phyloP scores from a whole-genome alignment of 306 rosid genomes.

The Lathyrus oleraceus region DNA sequence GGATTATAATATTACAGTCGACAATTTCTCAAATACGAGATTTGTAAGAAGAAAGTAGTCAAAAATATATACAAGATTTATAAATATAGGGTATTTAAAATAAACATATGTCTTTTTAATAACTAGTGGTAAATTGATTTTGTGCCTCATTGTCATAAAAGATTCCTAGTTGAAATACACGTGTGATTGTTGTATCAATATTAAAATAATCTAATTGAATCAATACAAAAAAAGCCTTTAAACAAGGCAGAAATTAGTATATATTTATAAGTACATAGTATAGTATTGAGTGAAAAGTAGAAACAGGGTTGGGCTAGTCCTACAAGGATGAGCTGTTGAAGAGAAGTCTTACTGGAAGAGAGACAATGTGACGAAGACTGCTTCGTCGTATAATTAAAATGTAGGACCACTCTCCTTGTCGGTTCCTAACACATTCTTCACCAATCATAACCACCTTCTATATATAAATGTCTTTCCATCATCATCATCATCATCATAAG shows the following conservation, averaged over 20 bases:
- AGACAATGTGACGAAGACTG: slow-evolving; percentile 48
- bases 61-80: no score
- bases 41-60: no score
- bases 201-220: slow-evolving; percentile 15
- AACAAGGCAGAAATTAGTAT: slow-evolving; percentile 27
- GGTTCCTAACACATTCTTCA: slow-evolving; percentile 31
- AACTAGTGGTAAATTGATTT: no score
- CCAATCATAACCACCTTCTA: not conserved
- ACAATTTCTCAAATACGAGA: no score
- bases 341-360: slow-evolving; percentile 38
- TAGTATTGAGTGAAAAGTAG: slow-evolving; percentile 7
- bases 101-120: no score
- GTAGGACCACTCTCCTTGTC: slow-evolving; percentile 48
- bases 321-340: slow-evolving; percentile 37
- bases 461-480: not conserved
- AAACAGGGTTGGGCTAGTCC: slow-evolving; percentile 47
- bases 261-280: slow-evolving; percentile 21
- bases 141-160: not conserved
- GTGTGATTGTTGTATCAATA: slow-evolving; percentile 9
- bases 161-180: slow-evolving; percentile 14
- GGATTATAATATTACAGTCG: no score
- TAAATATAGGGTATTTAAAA: no score
- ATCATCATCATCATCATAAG: not conserved
- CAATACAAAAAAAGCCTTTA: slow-evolving; percentile 30
- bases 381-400: slow-evolving; percentile 42